phyloP scores from a whole-genome alignment of 164 flowering plant species.

The Chloranthus sessilifolius region DNA sequence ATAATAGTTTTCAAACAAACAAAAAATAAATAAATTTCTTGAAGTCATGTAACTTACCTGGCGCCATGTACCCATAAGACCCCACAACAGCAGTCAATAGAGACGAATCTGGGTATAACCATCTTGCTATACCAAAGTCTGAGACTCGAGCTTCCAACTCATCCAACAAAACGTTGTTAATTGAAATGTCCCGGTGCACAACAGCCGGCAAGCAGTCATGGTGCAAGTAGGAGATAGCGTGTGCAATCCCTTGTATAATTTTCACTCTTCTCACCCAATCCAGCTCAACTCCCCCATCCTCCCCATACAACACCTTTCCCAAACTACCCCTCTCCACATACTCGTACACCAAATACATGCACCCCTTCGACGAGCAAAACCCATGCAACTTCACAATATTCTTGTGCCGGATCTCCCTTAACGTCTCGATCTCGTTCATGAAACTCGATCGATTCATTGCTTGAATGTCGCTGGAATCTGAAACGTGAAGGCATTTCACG shows the following conservation, averaged over 20 bases:
- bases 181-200: conserved; percentile 15
- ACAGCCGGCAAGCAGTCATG: conserved; percentile 14
- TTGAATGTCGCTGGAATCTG: conserved; percentile 10
- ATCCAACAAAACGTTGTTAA: conserved; percentile 12
- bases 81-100: conserved; percentile 11
- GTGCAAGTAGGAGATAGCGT: conserved; percentile 19
- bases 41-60: conserved; percentile 18
- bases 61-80: conserved; percentile 17
- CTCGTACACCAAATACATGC: conserved; percentile 15
- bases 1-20: too few relatives aligned
- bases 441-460: conserved; percentile 15
- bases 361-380: not conserved
- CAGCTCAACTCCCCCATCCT: conserved; percentile 6
- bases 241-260: conserved; percentile 8
- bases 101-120: conserved; percentile 10
- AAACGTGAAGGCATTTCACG: conserved; percentile 36
- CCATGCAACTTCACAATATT: conserved; percentile 20
- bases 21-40: too few relatives aligned
- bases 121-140: conserved; percentile 17
- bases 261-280: conserved; percentile 12
- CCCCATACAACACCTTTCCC: not conserved
- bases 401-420: conserved; percentile 16
- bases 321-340: conserved; percentile 18
- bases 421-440: conserved; percentile 10
- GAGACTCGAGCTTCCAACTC: conserved; percentile 12